Conservation (phyloP, 139 green algal genomes). For the Coccomyxa sp. region DNA sequence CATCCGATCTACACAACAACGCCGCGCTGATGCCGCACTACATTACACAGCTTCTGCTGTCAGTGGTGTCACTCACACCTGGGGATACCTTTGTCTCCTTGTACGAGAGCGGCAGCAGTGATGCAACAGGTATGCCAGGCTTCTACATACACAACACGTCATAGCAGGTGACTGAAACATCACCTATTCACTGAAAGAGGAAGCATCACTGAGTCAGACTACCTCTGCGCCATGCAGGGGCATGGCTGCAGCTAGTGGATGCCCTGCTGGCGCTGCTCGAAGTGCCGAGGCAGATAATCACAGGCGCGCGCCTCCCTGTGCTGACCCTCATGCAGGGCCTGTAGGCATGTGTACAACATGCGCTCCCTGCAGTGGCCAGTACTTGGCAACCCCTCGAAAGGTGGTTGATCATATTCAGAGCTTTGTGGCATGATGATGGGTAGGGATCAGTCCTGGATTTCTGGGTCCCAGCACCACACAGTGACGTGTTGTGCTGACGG, state of each 20-base stretch:
- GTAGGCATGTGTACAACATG: too few species aligned
- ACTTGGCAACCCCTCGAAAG: too few species aligned
- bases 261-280: conserved; percentile 12
- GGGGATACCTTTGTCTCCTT: conserved; percentile 30
- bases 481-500: too few species aligned
- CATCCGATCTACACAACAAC: conserved; percentile 53
- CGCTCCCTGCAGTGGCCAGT: too few species aligned
- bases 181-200: too few species aligned
- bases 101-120: conserved; percentile 51
- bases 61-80: neutral
- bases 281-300: conserved; percentile 7
- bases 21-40: conserved; percentile 39
- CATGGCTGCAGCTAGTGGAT: conserved; percentile 35
- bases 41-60: conserved; percentile 29
- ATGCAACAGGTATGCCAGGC: conserved; percentile 26
- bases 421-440: too few species aligned
- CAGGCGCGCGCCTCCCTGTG: conserved; percentile 2
- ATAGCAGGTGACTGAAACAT: too few species aligned
- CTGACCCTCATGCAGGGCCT: neutral
- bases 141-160: too few species aligned
- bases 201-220: neutral
- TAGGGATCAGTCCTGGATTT: too few species aligned
- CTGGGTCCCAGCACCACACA: too few species aligned
- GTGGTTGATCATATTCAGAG: too few species aligned
- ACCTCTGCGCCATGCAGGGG: conserved; percentile 3